Percentiles rank a stretch among this genome's conserved stretches.
Conservation (phyloP, 164 flowering plant genomes). For the Annona squamosa region DNA sequence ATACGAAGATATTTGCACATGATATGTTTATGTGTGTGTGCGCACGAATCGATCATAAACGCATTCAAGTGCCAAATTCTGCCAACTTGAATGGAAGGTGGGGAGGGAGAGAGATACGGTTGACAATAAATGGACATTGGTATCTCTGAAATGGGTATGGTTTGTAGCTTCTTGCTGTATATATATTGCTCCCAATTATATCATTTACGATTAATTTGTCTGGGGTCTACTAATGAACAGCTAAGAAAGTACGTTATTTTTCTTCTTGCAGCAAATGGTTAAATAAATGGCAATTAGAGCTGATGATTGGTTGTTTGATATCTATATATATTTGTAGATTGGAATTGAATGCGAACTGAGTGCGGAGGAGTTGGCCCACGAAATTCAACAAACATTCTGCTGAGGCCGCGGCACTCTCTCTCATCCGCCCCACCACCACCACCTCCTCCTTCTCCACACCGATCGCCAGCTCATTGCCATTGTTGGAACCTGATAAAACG, state of each 20-base stretch:
- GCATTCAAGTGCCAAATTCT: neutral
- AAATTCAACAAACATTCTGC: conserved; percentile 84
- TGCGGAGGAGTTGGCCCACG: conserved; percentile 87
- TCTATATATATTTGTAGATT: conserved; percentile 35
- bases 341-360: conserved; percentile 95
- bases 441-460: neutral
- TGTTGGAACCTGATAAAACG: too few species aligned
- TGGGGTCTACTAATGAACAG: too few species aligned
- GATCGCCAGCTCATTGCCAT: too few species aligned
- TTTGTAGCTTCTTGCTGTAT: too few species aligned
- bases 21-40: too few species aligned
- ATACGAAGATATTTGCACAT: too few species aligned
- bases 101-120: neutral
- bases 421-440: neutral
- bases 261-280: neutral
- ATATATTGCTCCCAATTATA: too few species aligned
- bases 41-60: neutral
- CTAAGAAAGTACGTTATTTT: too few species aligned
- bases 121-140: neutral
- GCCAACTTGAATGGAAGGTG: neutral
- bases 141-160: too few species aligned
- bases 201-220: too few species aligned
- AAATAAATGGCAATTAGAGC: neutral
- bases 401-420: conserved; percentile 10
- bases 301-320: conserved; percentile 8